Evolutionary conservation across 441 rosid genomes (phyloP), one percentile per base, ranked within the genome.

Genomic region (Aquilaria agallochum): DNA sequence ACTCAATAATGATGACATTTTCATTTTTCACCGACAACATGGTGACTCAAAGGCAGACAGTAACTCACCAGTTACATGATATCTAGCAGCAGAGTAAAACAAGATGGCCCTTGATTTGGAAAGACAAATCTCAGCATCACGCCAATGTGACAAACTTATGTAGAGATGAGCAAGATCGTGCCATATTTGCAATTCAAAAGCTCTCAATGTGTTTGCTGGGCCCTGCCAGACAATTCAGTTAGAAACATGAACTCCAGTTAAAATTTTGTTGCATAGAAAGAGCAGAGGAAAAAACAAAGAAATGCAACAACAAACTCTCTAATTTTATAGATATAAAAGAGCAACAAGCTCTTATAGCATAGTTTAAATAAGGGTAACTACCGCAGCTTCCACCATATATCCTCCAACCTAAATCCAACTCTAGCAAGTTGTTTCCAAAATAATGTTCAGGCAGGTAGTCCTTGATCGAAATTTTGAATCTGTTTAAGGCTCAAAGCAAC

Each of bases 91-190:
- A 51, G 96, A 89, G 74, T 72, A 78, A 58, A 81, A 71, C 33
- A 57, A 64, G 40, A 89, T 79, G 75, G 84, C 87, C 74, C 76
- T 77, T 50, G 96, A 94, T 79, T 83, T 89, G 53, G 89, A 82
- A 74, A 94, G 96, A 77, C 99, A 94, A 15, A 79, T 68, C 83
- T 91, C 96, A 15, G 96, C 96, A 57, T 95, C 99, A 31, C 53
- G 81, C 97, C 94, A 86, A 61, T 78, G 93, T 2, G 92, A 86
- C 62, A 87, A 72, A 73, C 81, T 71, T 63, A 80, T 86, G 77
- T 89, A 95, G 55, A 91, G 72, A 50, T 80, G 73, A 68, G 96
- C 94, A 33, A 89, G 78, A 78, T 91, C 95, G 53, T 87, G 95
- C 99, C 97, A 95, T 47, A 87, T 83, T 58, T 87, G 92, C 71